phyloP scores from a whole-genome alignment of 1,284 basidiomycete genomes.

The Trichosporon faecale region DNA sequence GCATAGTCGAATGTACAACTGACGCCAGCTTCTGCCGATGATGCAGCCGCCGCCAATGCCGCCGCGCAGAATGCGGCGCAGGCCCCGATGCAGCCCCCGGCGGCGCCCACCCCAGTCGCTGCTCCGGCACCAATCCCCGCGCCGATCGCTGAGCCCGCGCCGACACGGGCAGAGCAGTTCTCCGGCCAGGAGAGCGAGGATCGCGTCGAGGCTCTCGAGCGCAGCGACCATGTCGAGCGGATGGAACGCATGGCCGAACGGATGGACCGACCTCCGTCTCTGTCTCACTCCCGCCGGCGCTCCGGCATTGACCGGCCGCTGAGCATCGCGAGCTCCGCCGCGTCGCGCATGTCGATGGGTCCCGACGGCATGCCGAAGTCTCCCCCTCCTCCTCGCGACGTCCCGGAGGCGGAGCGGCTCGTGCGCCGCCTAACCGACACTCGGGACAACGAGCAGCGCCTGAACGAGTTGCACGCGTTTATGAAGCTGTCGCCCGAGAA shows the following conservation, averaged over 20 bases:
- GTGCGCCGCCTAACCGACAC: conserved; percentile 69
- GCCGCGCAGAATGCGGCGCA: conserved; percentile 16
- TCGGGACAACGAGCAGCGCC: conserved; percentile 78
- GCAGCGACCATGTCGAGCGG: conserved; percentile 1
- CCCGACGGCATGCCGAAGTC: conserved; percentile 33
- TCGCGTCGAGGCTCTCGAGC: conserved; percentile 1
- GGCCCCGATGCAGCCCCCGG: conserved; percentile 60
- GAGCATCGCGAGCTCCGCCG: conserved; percentile 43
- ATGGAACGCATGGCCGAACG: conserved; percentile 10
- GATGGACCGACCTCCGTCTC: background rate
- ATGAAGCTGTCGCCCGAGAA: conserved; percentile 88
- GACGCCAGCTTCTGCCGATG: conserved; percentile 61
- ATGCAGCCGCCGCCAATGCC: conserved; percentile 59
- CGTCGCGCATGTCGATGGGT: conserved; percentile 14
- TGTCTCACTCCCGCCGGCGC: conserved; percentile 3
- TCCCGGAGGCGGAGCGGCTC: conserved; percentile 20
- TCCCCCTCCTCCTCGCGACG: conserved; percentile 56
- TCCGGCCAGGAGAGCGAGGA: conserved; percentile 7
- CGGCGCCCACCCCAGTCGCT: conserved; percentile 60
- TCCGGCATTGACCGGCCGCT: conserved; percentile 25
- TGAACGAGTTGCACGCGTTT: conserved; percentile 94
- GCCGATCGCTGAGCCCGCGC: background rate
- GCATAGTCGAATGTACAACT: conserved; percentile 64
- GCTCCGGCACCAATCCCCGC: background rate
- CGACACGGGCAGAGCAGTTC: background rate